Evolutionary conservation across 2,329 filamentous ascomycete genomes (phyloP).

Genomic region (Peltaster fructicola): DNA sequence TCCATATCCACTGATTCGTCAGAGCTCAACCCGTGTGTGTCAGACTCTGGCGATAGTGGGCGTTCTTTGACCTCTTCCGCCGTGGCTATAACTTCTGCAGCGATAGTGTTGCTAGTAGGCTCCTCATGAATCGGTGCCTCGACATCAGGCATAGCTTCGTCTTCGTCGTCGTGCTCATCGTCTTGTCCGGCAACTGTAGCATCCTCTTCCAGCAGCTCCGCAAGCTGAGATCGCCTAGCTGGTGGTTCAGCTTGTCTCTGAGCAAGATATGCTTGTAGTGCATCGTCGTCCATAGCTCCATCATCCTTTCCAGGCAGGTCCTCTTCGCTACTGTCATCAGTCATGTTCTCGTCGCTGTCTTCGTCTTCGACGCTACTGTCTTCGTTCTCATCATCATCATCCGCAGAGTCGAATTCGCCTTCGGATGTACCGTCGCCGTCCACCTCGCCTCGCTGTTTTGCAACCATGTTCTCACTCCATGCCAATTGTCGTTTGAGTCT

Average conservation of each 20-base stretch:
- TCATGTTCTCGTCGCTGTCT: slow-evolving; percentile 32
- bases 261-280: slow-evolving; percentile 14
- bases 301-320: slow-evolving; percentile 33
- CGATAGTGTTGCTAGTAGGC: slow-evolving; percentile 2
- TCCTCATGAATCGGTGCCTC: too few relatives aligned
- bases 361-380: slow-evolving; percentile 24
- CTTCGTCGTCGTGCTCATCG: slow-evolving; percentile 3
- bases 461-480: slow-evolving; percentile 15
- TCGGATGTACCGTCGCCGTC: slow-evolving; percentile 8
- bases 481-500: slow-evolving; percentile 42
- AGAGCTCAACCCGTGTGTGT: too few relatives aligned
- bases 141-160: slow-evolving; percentile 4
- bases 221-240: too few relatives aligned
- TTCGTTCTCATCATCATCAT: slow-evolving; percentile 19
- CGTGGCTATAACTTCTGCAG: too few relatives aligned
- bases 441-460: slow-evolving; percentile 14
- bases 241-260: slow-evolving; percentile 14
- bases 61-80: neutral
- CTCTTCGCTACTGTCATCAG: slow-evolving; percentile 44
- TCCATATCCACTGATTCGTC: slow-evolving; percentile 23
- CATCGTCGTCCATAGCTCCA: slow-evolving; percentile 37
- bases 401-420: slow-evolving; percentile 11
- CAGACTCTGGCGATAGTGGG: slow-evolving; percentile 13
- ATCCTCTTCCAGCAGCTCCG: too few relatives aligned
- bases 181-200: too few relatives aligned